A percentile compares a stretch with the other conserved stretches of the same genome.
Conservation (phyloP, 345 rosid species). For the Lepidium aucheri region DNA sequence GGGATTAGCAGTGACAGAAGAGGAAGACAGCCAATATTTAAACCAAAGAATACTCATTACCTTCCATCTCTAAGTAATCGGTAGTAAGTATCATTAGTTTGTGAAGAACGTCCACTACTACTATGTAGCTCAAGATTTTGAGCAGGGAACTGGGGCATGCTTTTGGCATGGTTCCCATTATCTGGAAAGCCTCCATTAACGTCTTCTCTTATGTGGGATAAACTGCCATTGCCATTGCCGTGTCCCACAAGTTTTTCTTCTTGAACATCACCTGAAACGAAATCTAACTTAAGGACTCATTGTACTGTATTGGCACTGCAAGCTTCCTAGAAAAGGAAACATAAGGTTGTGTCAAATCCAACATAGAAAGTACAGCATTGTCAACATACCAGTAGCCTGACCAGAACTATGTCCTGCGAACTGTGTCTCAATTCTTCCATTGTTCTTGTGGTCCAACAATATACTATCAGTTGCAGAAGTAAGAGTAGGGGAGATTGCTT, state of each 20-base stretch:
- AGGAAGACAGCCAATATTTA: slow-evolving; percentile 1
- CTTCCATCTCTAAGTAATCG: slow-evolving; percentile 59
- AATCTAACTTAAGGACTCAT: slow-evolving; percentile 17
- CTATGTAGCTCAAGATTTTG: slow-evolving; percentile 15
- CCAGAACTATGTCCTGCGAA: slow-evolving; percentile 26
- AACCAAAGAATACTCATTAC: slow-evolving; percentile 30
- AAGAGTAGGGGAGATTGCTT: slow-evolving; percentile 34
- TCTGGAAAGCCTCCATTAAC: slow-evolving; percentile 25
- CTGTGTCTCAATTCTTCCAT: slow-evolving; percentile 23
- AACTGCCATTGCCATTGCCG: slow-evolving; percentile 30
- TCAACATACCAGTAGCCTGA: slow-evolving; percentile 45
- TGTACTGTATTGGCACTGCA: neutral
- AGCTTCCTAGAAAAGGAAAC: slow-evolving; percentile 1
- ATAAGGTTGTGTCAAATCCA: neutral
- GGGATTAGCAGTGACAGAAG: neutral
- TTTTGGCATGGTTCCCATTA: slow-evolving; percentile 32
- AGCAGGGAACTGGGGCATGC: slow-evolving; percentile 24
- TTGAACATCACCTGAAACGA: slow-evolving; percentile 34
- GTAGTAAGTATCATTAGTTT: slow-evolving; percentile 40
- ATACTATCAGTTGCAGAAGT: slow-evolving; percentile 34
- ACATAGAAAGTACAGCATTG: neutral
- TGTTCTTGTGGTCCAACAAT: slow-evolving; percentile 35
- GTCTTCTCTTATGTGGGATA: slow-evolving; percentile 32
- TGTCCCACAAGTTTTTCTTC: slow-evolving; percentile 26
- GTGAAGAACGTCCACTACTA: slow-evolving; percentile 28